Evolutionary conservation across 768 basidiomycete species (phyloP).

Genomic region (Panellus pusillus): DNA sequence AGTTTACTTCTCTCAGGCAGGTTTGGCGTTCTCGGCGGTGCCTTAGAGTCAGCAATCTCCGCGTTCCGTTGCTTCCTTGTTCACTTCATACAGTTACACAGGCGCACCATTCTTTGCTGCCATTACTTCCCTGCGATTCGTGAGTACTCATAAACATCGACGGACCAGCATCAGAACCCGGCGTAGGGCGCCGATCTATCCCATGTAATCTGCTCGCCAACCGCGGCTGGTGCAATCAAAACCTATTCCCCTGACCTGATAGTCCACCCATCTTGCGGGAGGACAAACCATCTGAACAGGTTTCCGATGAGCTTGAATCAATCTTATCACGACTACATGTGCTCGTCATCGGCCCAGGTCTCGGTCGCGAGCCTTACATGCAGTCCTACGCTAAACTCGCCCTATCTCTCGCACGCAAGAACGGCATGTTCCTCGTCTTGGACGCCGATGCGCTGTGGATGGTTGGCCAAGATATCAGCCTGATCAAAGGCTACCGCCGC

Average conservation of each 20-base stretch:
- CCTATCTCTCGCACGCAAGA: slow-evolving; percentile 65
- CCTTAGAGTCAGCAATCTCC: slow-evolving; percentile 71
- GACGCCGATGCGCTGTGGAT: slow-evolving; percentile 93
- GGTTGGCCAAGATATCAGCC: slow-evolving; percentile 68
- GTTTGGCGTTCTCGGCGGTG: slow-evolving; percentile 92
- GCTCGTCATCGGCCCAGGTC: slow-evolving; percentile 90
- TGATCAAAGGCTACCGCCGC: slow-evolving; percentile 83
- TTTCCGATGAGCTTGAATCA: slow-evolving; percentile 56
- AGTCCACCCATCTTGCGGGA: slow-evolving; percentile 86
- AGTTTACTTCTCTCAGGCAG: slow-evolving; percentile 52
- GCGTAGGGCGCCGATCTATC: slow-evolving; percentile 87
- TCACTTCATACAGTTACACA: slow-evolving; percentile 65
- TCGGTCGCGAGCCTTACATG: slow-evolving; percentile 92
- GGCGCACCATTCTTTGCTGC: slow-evolving; percentile 97
- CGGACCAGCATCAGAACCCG: neutral
- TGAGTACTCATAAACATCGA: slow-evolving; percentile 32
- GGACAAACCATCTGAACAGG: slow-evolving; percentile 54
- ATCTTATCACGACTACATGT: slow-evolving; percentile 88
- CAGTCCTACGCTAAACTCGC: slow-evolving; percentile 78
- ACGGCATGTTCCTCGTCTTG: slow-evolving; percentile 86
- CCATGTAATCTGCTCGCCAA: slow-evolving; percentile 96
- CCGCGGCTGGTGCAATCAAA: slow-evolving; percentile 91
- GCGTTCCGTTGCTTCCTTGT: neutral
- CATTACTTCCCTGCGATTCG: slow-evolving; percentile 86
- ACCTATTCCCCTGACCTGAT: slow-evolving; percentile 96